Evolutionary conservation across 73 alveolate species (phyloP).

Genomic region (Blepharisma japonicum): DNA sequence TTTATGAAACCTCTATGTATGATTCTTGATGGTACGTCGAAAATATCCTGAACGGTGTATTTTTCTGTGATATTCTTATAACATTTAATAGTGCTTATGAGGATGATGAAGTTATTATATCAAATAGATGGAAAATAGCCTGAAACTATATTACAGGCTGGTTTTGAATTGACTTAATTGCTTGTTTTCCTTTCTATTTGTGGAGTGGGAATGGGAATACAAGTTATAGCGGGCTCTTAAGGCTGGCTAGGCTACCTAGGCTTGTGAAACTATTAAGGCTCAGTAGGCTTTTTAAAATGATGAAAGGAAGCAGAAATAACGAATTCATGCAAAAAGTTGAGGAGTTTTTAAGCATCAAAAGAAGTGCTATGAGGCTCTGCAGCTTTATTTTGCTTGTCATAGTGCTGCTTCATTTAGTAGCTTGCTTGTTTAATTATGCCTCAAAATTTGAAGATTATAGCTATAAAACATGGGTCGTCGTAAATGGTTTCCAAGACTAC

Average conservation of each 20-base stretch:
- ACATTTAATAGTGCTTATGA: constrained; percentile 69
- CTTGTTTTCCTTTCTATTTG: constrained; percentile 54
- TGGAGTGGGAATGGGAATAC: not conserved
- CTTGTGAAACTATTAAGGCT: constrained; percentile 49
- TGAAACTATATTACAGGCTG: constrained; percentile 59
- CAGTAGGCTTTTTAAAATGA: constrained; percentile 48
- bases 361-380: constrained; percentile 42
- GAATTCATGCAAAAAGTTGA: not conserved
- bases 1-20: not conserved
- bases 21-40: constrained; percentile 33
- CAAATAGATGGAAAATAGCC: constrained; percentile 35
- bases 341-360: constrained; percentile 4
- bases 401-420: constrained; percentile 59
- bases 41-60: constrained; percentile 51
- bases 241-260: constrained; percentile 62
- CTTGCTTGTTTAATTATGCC: constrained; percentile 64
- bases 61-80: constrained; percentile 56
- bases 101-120: constrained; percentile 63
- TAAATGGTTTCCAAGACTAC: constrained; percentile 38
- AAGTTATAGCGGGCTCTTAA: constrained; percentile 22
- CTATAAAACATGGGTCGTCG: constrained; percentile 77
- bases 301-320: constrained; percentile 33
- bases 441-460: constrained; percentile 65
- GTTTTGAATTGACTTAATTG: constrained; percentile 65
- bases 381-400: constrained; percentile 41